Evolutionary conservation across 106 monocot genomes (phyloP).

Genomic region (Ottelia alismoides): DNA sequence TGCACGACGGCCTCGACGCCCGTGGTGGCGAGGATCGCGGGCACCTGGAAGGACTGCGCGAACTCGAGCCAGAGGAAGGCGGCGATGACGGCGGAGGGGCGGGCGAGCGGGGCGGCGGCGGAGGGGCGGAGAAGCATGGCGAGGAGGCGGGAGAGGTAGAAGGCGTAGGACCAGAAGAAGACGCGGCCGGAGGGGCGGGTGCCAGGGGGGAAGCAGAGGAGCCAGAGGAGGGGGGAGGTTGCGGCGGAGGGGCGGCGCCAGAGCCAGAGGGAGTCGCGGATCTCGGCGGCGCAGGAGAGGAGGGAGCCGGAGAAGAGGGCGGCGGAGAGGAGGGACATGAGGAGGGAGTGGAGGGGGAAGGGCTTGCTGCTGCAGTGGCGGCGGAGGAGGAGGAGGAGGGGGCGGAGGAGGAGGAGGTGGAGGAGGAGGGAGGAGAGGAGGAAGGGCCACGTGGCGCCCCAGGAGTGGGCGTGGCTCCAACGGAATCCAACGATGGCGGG

Average conservation of each 20-base stretch:
- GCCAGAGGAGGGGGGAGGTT: slow-evolving; percentile 65
- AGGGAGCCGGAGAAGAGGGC: slow-evolving; percentile 70
- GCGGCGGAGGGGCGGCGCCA: slow-evolving; percentile 4
- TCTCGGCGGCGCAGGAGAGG: slow-evolving; percentile 62
- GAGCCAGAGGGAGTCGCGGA: slow-evolving; percentile 43
- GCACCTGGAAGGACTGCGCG: slow-evolving; percentile 91
- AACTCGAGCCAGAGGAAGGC: slow-evolving; percentile 98
- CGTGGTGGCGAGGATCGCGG: slow-evolving; percentile 63
- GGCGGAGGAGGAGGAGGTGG: slow-evolving; percentile 28
- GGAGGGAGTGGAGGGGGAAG: slow-evolving; percentile 69
- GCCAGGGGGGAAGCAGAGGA: slow-evolving; percentile 88
- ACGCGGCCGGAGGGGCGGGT: slow-evolving; percentile 77
- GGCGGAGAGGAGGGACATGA: slow-evolving; percentile 49
- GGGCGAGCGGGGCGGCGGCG: slow-evolving; percentile 22
- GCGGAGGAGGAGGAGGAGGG: slow-evolving; percentile 36
- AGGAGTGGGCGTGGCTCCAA: slow-evolving; percentile 62
- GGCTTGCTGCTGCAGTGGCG: too few species aligned
- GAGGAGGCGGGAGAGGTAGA: slow-evolving; percentile 80
- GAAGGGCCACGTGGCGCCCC: slow-evolving; percentile 86
- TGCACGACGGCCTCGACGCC: slow-evolving; percentile 58
- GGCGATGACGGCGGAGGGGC: slow-evolving; percentile 48
- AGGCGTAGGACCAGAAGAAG: slow-evolving; percentile 95
- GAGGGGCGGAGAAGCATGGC: slow-evolving; percentile 29
- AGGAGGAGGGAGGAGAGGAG: slow-evolving; percentile 50
- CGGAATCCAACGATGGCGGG: slow-evolving; percentile 91